Percentiles rank a stretch among this genome's conserved stretches.
These are phyloP conservation scores for Viridothelium virens DNA, from an alignment of 495 filamentous ascomycete species.

Conservation along the genomic window DNA sequence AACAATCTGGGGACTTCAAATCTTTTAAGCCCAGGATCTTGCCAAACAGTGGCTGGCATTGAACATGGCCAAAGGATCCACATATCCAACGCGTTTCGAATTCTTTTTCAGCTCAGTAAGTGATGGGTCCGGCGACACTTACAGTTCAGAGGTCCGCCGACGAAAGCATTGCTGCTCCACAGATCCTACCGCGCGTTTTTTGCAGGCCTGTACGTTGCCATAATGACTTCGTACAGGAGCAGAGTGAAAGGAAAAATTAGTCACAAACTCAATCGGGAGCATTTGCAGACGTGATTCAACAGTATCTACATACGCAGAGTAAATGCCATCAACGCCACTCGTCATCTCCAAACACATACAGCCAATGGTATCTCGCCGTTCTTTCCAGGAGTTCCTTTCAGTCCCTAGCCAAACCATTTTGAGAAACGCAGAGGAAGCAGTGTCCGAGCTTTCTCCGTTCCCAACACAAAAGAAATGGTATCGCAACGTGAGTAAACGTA, in stretches of 20 bases:
- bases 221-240: not conserved
- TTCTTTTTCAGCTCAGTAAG: too few relatives aligned
- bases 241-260: not conserved
- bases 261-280: not conserved
- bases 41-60: too few relatives aligned
- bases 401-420: not conserved
- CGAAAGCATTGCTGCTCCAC: too few relatives aligned
- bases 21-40: too few relatives aligned
- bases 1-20: too few relatives aligned
- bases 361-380: not conserved
- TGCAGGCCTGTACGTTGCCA: too few relatives aligned
- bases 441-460: not conserved
- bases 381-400: not conserved
- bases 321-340: not conserved
- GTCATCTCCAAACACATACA: not conserved
- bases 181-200: too few relatives aligned
- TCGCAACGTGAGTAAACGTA: not conserved
- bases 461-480: slow-evolving; percentile 7
- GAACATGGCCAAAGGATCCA: too few relatives aligned
- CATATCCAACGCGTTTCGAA: too few relatives aligned
- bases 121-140: too few relatives aligned
- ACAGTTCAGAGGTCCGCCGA: too few relatives aligned
- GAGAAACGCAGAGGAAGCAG: not conserved
- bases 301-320: slow-evolving; percentile 1
- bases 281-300: not conserved